Evolutionary conservation across 2,329 filamentous ascomycete genomes (phyloP).

Genomic region (Tricladium varicosporioides): DNA sequence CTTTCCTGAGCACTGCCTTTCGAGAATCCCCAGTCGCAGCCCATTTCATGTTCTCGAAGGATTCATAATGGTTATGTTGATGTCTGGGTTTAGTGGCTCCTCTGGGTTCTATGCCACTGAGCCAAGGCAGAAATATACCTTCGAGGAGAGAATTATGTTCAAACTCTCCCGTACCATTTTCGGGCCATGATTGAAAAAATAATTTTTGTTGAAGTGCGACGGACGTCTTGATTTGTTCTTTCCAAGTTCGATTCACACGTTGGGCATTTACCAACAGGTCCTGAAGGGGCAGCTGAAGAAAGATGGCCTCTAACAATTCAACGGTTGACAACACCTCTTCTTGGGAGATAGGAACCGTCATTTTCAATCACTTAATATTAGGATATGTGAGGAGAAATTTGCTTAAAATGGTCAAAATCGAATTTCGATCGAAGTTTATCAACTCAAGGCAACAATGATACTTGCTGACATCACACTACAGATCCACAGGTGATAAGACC

Average conservation of each 20-base stretch:
- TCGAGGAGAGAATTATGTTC: conserved; percentile 12
- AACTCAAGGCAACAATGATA: too few relatives aligned
- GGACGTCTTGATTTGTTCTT: conserved; percentile 1
- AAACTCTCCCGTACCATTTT: background rate
- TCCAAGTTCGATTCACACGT: conserved; percentile 12
- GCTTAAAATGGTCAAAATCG: too few relatives aligned
- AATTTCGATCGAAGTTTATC: too few relatives aligned
- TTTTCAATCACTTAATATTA: background rate
- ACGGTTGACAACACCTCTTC: conserved; percentile 1
- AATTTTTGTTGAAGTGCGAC: conserved; percentile 6
- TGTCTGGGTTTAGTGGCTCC: too few relatives aligned
- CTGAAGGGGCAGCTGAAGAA: conserved; percentile 11
- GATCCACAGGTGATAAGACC: too few relatives aligned
- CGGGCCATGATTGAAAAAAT: conserved; percentile 9
- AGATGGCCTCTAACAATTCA: conserved; percentile 13
- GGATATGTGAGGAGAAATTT: too few relatives aligned
- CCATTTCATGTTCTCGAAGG: conserved; percentile 4
- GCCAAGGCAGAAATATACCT: conserved; percentile 8
- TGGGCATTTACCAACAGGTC: conserved; percentile 14
- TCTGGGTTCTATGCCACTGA: background rate
- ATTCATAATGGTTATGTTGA: too few relatives aligned
- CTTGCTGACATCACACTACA: too few relatives aligned
- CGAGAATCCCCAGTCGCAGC: background rate
- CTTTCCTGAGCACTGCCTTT: conserved; percentile 8
- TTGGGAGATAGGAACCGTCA: background rate